Conservation (phyloP, 1,284 basidiomycete species). For the Papiliotrema laurentii region DNA sequence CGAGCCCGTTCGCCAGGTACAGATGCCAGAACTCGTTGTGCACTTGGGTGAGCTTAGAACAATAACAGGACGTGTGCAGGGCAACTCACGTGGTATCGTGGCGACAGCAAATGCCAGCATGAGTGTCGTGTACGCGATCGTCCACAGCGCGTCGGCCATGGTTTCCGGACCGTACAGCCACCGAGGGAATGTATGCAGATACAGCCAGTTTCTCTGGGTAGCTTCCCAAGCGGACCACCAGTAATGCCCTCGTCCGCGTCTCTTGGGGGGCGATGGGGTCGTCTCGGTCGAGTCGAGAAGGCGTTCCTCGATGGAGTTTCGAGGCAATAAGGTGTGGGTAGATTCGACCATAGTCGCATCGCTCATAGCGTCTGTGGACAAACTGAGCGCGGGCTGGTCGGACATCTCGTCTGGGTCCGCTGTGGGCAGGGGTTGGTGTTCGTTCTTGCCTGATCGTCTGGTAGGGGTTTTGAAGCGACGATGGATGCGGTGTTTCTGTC, state of each 20-base stretch:
- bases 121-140: conserved; percentile 17
- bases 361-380: too few relatives aligned
- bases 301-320: too few relatives aligned
- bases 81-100: conserved; percentile 1
- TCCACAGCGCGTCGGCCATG: conserved; percentile 21
- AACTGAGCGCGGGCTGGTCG: too few relatives aligned
- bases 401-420: background rate
- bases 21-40: conserved; percentile 7
- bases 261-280: too few relatives aligned
- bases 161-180: conserved; percentile 33
- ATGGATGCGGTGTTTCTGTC: background rate
- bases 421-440: background rate
- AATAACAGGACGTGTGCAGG: background rate
- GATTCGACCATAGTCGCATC: too few relatives aligned
- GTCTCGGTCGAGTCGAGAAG: too few relatives aligned
- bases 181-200: conserved; percentile 21
- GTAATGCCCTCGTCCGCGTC: background rate
- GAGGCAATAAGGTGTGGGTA: too few relatives aligned
- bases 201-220: conserved; percentile 16
- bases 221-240: background rate
- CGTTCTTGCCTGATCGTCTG: background rate
- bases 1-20: conserved; percentile 25
- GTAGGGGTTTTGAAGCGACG: too few relatives aligned
- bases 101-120: conserved; percentile 14
- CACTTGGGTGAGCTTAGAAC: conserved; percentile 2